Base-by-base conservation (phyloP, 495 filamentous ascomycete genomes). In the Aspergillus conjunctus region DNA sequence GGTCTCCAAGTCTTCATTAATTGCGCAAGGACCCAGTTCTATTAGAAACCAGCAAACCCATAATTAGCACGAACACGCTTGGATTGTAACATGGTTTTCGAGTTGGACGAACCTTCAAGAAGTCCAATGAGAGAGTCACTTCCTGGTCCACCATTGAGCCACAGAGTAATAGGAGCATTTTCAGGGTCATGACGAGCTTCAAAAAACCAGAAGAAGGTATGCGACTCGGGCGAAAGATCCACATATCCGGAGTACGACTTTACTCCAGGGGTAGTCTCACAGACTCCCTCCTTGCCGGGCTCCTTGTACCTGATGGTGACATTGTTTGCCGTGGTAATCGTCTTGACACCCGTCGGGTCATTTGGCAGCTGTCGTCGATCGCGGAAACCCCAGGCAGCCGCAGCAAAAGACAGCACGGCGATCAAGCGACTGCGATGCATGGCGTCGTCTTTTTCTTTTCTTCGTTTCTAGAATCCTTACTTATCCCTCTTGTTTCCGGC, bases 71-170 rank as follows among this genome's bases (percentile, higher is more conserved):
- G 26, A 26, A 5, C 26, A 26, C 5, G 26, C 2, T 26, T 26
- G 26, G 26, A 5, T 5, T 26, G 26, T 26, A 26, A 26, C 26
- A 26, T 26, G 5, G 26, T 26, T 26, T 26, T 26, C 5, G 30
- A 1, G 31, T 44, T 10, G 12, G 73, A 78, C 33, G 71, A 75
- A 71, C 79, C 81, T 75, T 89, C 85, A 60, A 91, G 90, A 48
- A 92, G 71, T 6, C 89, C 89, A 57, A 89, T 84, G 72, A 89
- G 77, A 14, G 86, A 90, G 60, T 87, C 79, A 46, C 75, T 80
- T 14, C 83, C 84, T 0, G 84, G 84, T 1, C 83, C 83, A 54
- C 79, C 75, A 66, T 84, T 80, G 62, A 79, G 72, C 80, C 80
- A 83, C 45, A 80, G 62, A 5, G 79, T 73, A n/a, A 83, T 72